Percentiles rank a stretch among this genome's conserved stretches.
Evolutionary conservation across 352 stramenopile genomes (phyloP).

Genomic region (Stramenopiles sp.): DNA sequence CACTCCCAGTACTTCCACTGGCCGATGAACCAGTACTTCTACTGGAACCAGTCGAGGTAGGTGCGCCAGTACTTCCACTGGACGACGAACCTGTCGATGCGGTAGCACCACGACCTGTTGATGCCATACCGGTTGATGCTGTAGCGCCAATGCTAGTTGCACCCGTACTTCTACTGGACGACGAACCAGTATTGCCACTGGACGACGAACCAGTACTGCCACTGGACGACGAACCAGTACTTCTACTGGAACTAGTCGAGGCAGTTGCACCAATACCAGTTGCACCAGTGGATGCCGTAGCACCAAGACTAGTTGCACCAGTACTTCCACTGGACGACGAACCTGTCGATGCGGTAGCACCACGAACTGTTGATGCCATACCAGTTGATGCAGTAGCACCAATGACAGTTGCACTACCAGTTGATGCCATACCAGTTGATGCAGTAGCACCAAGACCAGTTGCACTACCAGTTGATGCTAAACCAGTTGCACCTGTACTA

Average conservation of each 20-base stretch:
- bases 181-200: neutral
- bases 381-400: neutral
- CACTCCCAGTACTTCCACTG: neutral
- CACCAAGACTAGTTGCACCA: neutral
- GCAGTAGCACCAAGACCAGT: neutral
- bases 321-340: neutral
- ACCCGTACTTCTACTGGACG: neutral
- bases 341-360: neutral
- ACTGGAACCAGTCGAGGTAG: neutral
- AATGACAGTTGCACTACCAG: neutral
- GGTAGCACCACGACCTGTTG: too few species aligned
- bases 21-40: neutral
- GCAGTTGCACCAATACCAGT: neutral
- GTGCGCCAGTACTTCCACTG: neutral
- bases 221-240: neutral
- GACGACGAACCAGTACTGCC: neutral
- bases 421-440: neutral
- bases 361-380: neutral
- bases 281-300: constrained; percentile 7
- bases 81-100: neutral
- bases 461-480: neutral
- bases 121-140: neutral
- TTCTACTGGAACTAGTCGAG: too few species aligned
- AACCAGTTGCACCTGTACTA: neutral
- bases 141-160: neutral